Percentiles rank a stretch among this genome's conserved stretches.
Evolutionary conservation across 495 filamentous ascomycete species (phyloP).

Genomic region (Chaetomium cochliodes): DNA sequence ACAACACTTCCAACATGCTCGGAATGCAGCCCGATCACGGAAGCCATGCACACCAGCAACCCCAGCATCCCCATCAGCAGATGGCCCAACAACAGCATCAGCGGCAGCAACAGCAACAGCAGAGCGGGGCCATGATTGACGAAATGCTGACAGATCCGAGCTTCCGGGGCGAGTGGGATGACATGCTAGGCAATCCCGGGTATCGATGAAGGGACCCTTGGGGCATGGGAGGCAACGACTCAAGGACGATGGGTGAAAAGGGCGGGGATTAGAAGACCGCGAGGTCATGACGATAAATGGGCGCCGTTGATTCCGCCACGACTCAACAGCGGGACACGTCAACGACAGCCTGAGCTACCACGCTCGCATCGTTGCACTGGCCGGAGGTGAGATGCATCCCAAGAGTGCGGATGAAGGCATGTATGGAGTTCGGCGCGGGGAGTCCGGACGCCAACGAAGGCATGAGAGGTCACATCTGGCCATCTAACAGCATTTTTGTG

Average conservation of each 20-base stretch:
- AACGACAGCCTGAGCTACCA: neutral
- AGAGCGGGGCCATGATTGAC: conserved; percentile 40
- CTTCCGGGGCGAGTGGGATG: conserved; percentile 33
- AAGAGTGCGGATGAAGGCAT: neutral
- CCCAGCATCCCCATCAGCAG: conserved; percentile 11
- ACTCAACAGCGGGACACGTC: neutral
- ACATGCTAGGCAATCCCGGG: conserved; percentile 27
- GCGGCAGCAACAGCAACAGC: conserved; percentile 19
- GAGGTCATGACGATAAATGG: neutral
- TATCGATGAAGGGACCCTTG: conserved; percentile 9
- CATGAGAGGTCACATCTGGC: neutral
- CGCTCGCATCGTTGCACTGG: neutral
- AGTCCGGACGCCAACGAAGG: neutral
- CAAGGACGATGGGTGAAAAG: neutral
- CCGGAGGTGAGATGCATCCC: neutral
- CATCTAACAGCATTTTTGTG: neutral
- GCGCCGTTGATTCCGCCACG: neutral
- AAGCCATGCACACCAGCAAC: conserved; percentile 12
- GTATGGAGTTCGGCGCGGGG: neutral
- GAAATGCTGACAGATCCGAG: conserved; percentile 40
- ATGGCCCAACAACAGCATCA: conserved; percentile 16
- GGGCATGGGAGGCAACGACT: neutral
- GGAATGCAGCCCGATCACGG: conserved; percentile 27
- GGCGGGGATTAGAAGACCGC: neutral
- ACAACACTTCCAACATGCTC: conserved; percentile 27